Evolutionary conservation across 768 basidiomycete species (phyloP), one percentile per base, ranked within the genome.

Genomic region (Brasilioporus rufonigricans): DNA sequence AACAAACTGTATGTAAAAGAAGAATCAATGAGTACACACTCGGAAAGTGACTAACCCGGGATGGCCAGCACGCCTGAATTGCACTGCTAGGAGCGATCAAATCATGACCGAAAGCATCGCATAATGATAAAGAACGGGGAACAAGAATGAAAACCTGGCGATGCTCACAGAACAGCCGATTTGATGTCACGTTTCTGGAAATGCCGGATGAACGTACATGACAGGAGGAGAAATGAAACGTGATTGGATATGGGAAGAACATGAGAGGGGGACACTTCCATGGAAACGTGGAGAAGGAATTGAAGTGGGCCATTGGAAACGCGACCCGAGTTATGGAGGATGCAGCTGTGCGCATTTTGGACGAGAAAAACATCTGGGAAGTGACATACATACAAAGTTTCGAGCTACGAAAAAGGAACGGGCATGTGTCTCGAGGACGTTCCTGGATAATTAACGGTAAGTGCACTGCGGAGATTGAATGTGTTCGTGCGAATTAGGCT

Each of bases 131-230:
- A 65, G 59, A 56, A 55, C 45, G 53, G 44, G 53, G 51, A 45
- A 65, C 43, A 46, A 52, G 57, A 59, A 69, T 59, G 63, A 63
- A 68, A 63, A 56, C 48, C 60, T 63, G 61, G 64, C 59, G 68
- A 62, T 66, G 58, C 59, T 48, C 67, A 63, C 64, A 70, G 69
- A 65, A 69, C 59, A 60, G 58, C 58, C 58, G 56, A 67, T 67
- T 65, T 61, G 68, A 65, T 69, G 62, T 68, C 66, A 64, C 59
- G 49, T 61, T 66, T 69, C 66, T 68, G 68, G 67, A 68, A 65
- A 65, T 60, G 48, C 61, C 55, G 10, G 58, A 53, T 59, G 66
- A 51, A 60, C 54, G 32, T 27, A 24, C 47, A 29, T 18, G 26
- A 49, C 31, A 35, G 19, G 47, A 23, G 31, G 48, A 45, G 35